Evolutionary conservation across 495 filamentous ascomycete species (phyloP).

Genomic region (Aspergillus ellipticus): DNA sequence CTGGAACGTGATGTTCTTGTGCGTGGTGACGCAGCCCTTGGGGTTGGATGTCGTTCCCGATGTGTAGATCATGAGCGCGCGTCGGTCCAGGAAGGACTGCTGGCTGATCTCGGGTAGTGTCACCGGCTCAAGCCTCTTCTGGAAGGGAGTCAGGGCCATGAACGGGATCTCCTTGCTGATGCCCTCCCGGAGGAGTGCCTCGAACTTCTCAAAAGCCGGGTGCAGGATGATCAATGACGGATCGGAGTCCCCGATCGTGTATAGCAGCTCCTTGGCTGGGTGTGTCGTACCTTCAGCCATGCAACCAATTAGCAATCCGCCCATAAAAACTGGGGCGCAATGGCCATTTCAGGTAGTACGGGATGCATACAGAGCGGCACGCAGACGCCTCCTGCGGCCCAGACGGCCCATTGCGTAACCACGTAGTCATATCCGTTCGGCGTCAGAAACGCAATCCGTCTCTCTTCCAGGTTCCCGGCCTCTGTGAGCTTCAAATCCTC

Average conservation of each 20-base stretch:
- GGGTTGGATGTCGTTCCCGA: constrained; percentile 44
- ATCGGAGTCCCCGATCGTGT: constrained; percentile 41
- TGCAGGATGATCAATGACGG: constrained; percentile 42
- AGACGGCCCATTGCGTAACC: constrained; percentile 56
- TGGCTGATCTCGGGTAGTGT: constrained; percentile 30
- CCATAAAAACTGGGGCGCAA: background rate
- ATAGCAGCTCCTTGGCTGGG: constrained; percentile 40
- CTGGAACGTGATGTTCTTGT: constrained; percentile 44
- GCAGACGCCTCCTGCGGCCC: constrained; percentile 40
- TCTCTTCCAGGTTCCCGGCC: constrained; percentile 58
- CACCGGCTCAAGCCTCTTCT: constrained; percentile 12
- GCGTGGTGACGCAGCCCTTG: constrained; percentile 44
- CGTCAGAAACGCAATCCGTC: constrained; percentile 75
- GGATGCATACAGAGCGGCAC: constrained; percentile 35
- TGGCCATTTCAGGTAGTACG: background rate
- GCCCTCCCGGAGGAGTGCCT: constrained; percentile 28
- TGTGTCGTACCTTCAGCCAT: constrained; percentile 40
- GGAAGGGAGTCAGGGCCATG: constrained; percentile 32
- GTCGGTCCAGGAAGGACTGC: constrained; percentile 25
- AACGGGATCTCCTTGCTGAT: constrained; percentile 27
- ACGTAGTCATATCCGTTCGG: constrained; percentile 95
- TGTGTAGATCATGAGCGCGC: constrained; percentile 46
- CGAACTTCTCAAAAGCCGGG: constrained; percentile 34
- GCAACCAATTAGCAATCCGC: constrained; percentile 10
- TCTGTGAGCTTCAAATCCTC: constrained; percentile 40